Evolutionary conservation across 73 alveolate genomes (phyloP), one percentile per base, ranked within the genome.

Genomic region (Stentor coeruleus): DNA sequence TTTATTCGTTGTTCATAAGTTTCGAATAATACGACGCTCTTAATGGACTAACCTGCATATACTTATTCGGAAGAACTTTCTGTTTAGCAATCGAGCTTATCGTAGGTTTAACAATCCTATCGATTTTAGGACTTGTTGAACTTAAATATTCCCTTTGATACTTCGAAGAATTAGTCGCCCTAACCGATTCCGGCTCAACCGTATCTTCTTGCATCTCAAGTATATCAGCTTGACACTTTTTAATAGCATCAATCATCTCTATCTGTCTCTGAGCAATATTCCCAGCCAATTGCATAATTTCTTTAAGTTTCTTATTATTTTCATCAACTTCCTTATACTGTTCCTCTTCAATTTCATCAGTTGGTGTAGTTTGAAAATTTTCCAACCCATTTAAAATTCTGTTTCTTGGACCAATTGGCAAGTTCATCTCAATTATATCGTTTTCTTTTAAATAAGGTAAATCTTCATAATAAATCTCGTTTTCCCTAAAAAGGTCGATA

Each of bases 11-110:
- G 66, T 2, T 66, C 79, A 66, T 20, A 20, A 20, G 33, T 66
- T 33, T 66, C 79, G 37, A 66, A 2, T 20, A 20, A 66, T 66
- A 66, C n/a, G 79, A 20, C 14, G n/a, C 40, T 33, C 79, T 66
- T 15, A 66, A 40, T 26, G 79, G 79, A 31, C 79, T 66, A 33
- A 66, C 79, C 33, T 66, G n/a, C 79, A 66, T 66, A 2, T 66
- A 66, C 37, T 66, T 66, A 2, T 66, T 66, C 1, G 79, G 79
- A 15, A 66, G n/a, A 1, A 66, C 79, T 20, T 66, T 66, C 33
- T 66, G 79, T 66, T 66, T 66, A 20, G 79, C 79, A 20, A 66
- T 66, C 2, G 79, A 66, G 37, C 79, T 66, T 15, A 66, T 20
- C 14, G 79, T 66, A 14, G 79, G 79, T 31, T 66, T 20, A 26